A percentile compares a stretch with the other conserved stretches of the same genome.
phyloP scores from a whole-genome alignment of 495 filamentous ascomycete species.

The Xylaria intraflava region DNA sequence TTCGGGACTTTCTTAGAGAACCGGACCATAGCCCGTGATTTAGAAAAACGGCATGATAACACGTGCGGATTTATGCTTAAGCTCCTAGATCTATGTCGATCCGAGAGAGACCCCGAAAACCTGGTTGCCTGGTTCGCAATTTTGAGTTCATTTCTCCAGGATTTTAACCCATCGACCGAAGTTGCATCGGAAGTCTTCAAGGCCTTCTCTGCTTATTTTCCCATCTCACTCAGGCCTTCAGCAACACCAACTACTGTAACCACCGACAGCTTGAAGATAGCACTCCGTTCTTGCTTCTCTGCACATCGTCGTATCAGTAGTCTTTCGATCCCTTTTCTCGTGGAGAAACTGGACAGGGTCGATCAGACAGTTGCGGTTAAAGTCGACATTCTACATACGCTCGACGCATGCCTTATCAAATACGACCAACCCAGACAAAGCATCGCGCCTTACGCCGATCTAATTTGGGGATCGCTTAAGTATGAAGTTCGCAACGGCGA shows the following conservation, averaged over 20 bases:
- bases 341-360: constrained; percentile 46
- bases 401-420: constrained; percentile 37
- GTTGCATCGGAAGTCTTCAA: constrained; percentile 40
- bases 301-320: constrained; percentile 34
- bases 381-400: constrained; percentile 45
- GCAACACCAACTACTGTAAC: constrained; percentile 38
- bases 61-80: constrained; percentile 34
- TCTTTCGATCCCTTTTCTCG: constrained; percentile 37
- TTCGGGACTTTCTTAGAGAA: constrained; percentile 34
- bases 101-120: constrained; percentile 45
- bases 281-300: constrained; percentile 42
- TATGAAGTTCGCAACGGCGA: constrained; percentile 54
- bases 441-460: constrained; percentile 34
- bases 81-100: constrained; percentile 37
- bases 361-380: constrained; percentile 47
- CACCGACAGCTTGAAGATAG: constrained; percentile 42
- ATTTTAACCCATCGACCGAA: constrained; percentile 35
- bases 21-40: constrained; percentile 30
- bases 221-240: constrained; percentile 42
- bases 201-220: constrained; percentile 46
- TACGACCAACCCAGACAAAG: constrained; percentile 36
- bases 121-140: constrained; percentile 44
- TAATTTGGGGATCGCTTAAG: constrained; percentile 49
- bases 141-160: constrained; percentile 30
- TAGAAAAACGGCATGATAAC: constrained; percentile 34